Evolutionary conservation across 257 asterid genomes (phyloP), one percentile per base, ranked within the genome.

Genomic region (Catharanthus roseus): DNA sequence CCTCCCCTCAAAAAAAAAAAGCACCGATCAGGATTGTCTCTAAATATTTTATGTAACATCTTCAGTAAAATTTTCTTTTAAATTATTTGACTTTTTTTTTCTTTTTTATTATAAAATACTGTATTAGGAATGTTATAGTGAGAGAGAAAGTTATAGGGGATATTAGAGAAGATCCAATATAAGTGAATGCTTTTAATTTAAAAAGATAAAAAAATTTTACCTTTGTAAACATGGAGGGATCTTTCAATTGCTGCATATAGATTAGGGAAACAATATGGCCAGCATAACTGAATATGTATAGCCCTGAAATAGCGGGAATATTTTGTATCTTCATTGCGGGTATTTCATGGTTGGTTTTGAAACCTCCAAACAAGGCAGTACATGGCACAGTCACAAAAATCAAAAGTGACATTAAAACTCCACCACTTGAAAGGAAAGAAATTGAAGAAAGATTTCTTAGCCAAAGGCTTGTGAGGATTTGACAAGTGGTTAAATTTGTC

Each of bases 231-330:
- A 79, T 84, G 63, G 93, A 81, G 36, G 90, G 91, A 68, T 90
- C 96, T 60, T 81, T 86, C 93, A n/a, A 88, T 88, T 77, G 90
- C 84, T 24, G 83, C 77, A 74, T 88, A 80, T 10, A 90, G 69
- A 74, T 90, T 86, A 8, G 97, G 96, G 53, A 90, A 60, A 88
- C 97, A 56, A 81, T 82, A 74, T 88, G 96, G 0, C 97, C 97
- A 6, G 82, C 96, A 81, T 47, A 86, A 19, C 90, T 71, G 72
- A 85, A 90, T 60, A 87, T 47, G 38, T 84, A 90, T 5, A 90
- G 81, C 8, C 97, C 96, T 0, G 90, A 88, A 49, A 90, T 61
- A 4, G 89, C 79, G 19, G 91, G 90, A 74, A 90, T 84, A 3
- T 81, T 88, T 0, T 45, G 65, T 1, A 88, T 7, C 33, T 71